Evolutionary conservation across 2,329 filamentous ascomycete genomes (phyloP).

Genomic region (Rhexocercosporidium sp.): DNA sequence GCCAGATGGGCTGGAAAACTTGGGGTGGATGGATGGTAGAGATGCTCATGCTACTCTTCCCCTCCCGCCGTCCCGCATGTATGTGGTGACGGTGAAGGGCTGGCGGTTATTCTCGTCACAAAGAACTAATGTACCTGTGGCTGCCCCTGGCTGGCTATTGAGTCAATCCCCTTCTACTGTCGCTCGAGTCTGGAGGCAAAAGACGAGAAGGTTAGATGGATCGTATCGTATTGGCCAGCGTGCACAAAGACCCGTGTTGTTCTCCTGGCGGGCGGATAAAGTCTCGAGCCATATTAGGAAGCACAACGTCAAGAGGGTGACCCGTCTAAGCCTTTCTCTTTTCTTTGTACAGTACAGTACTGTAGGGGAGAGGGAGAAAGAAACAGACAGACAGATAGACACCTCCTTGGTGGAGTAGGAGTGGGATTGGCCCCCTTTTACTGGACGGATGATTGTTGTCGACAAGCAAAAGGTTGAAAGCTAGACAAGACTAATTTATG

Average conservation of each 20-base stretch:
- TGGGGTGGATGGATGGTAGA: background rate
- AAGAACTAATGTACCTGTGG: slow-evolving; percentile 14
- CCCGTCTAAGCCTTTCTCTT: background rate
- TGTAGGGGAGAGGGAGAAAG: background rate
- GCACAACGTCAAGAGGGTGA: background rate
- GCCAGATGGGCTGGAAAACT: background rate
- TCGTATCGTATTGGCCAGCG: slow-evolving; percentile 22
- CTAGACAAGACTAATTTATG: background rate
- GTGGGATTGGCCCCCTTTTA: background rate
- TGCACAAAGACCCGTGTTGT: slow-evolving; percentile 22
- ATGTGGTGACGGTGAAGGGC: background rate
- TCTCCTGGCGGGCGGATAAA: slow-evolving; percentile 22
- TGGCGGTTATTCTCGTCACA: slow-evolving; percentile 29
- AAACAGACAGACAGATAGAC: background rate
- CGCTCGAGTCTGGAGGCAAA: background rate
- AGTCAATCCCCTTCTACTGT: background rate
- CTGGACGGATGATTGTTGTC: slow-evolving; percentile 8
- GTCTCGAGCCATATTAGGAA: slow-evolving; percentile 11
- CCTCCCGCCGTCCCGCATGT: background rate
- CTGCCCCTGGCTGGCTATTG: background rate
- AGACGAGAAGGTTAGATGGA: background rate
- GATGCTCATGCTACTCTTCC: background rate
- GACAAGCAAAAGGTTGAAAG: background rate
- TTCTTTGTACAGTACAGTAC: background rate
- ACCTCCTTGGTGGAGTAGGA: background rate